These are phyloP conservation scores for Penicillium sclerotigenum DNA, from an alignment of 2,329 filamentous ascomycete genomes.

Conservation along the genomic window DNA sequence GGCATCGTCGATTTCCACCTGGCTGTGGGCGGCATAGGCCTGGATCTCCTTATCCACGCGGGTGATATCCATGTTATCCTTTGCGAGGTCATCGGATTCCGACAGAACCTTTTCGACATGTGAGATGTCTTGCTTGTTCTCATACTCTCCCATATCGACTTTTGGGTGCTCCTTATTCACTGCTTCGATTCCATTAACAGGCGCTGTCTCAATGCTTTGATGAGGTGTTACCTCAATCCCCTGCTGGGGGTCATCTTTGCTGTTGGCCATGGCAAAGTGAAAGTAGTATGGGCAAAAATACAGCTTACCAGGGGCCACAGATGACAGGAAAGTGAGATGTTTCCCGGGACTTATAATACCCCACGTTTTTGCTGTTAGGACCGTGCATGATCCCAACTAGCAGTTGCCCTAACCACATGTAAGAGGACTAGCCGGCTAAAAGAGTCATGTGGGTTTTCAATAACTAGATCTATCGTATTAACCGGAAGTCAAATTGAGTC, in stretches of 20 bases:
- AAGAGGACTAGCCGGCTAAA: background rate
- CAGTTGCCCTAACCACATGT: background rate
- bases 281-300: no score
- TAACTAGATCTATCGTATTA: background rate
- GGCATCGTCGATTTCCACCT: constrained; percentile 57
- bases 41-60: constrained; percentile 68
- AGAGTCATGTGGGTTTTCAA: background rate
- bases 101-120: constrained; percentile 53
- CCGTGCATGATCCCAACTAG: background rate
- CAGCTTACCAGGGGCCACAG: background rate
- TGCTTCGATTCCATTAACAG: background rate
- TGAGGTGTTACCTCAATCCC: constrained; percentile 11
- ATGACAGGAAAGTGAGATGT: background rate
- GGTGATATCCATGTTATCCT: constrained; percentile 55
- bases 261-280: constrained; percentile 5
- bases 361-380: background rate
- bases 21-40: constrained; percentile 60
- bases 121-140: constrained; percentile 33
- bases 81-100: constrained; percentile 44
- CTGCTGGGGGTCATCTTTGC: constrained; percentile 5
- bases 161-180: background rate
- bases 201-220: constrained; percentile 10
- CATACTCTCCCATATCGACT: constrained; percentile 14
- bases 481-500: background rate
- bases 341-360: constrained; percentile 2